These are phyloP conservation scores for Primulina eburnea DNA, from an alignment of 257 asterid genomes.

Conservation along the genomic window DNA sequence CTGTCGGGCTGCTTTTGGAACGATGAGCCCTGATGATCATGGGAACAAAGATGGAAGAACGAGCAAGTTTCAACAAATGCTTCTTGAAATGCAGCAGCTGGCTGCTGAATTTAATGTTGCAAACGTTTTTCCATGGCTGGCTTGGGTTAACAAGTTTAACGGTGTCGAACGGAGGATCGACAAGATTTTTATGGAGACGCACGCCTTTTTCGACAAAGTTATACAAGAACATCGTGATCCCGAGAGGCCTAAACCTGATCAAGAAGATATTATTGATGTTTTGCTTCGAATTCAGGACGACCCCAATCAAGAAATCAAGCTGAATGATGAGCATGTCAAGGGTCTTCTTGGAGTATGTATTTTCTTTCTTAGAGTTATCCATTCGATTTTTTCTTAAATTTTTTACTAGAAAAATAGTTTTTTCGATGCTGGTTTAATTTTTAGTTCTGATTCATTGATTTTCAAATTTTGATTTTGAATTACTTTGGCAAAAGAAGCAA, in stretches of 20 bases:
- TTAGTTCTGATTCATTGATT: no score
- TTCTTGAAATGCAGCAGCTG: slow-evolving; percentile 26
- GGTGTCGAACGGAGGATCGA: slow-evolving; percentile 35
- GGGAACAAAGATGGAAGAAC: background rate
- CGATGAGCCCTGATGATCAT: background rate
- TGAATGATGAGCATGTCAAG: slow-evolving; percentile 31
- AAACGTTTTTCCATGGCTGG: slow-evolving; percentile 37
- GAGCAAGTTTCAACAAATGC: slow-evolving; percentile 23
- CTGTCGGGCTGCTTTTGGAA: slow-evolving; percentile 42
- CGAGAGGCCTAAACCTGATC: slow-evolving; percentile 5
- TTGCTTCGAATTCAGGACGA: slow-evolving; percentile 40
- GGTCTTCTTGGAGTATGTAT: slow-evolving; percentile 32
- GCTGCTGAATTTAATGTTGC: slow-evolving; percentile 30
- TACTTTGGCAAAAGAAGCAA: no score
- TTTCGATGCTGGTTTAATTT: no score
- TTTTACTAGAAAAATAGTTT: no score
- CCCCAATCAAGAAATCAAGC: slow-evolving; percentile 8
- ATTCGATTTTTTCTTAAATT: no score
- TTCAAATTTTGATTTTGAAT: no score
- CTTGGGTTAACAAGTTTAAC: slow-evolving; percentile 40
- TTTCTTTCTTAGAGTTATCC: no score
- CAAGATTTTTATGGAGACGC: slow-evolving; percentile 20
- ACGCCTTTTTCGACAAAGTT: slow-evolving; percentile 28
- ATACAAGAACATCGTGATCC: slow-evolving; percentile 35
- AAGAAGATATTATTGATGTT: slow-evolving; percentile 40